Base-by-base conservation (phyloP, 2,329 filamentous ascomycete species). In the Lasiodiplodia sp. region DNA sequence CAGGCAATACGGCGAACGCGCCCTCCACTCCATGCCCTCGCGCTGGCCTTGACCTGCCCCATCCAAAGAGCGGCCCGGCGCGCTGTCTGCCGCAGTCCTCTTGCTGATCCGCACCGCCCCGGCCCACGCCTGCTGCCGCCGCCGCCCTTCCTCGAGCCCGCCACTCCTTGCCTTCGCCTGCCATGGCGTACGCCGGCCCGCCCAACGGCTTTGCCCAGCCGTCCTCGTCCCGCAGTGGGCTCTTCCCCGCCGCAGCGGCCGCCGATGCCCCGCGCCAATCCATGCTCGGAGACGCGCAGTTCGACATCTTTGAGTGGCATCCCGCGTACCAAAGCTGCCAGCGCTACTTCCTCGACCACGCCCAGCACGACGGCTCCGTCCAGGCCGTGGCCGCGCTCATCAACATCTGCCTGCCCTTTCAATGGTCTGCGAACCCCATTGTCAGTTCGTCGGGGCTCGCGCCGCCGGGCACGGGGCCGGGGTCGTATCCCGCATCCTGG, bases 281-380 rank as follows among this genome's bases (percentile, higher is more conserved):
- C 23, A 72, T 80, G 70, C 75, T 79, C 56, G 77, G 79, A 69
- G 81, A 83, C 69, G 79, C 83, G 67, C 82, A 84, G 70, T 89
- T 94, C 80, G 92, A 95, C 79, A 92, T 97, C 72, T 91, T 97
- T 78, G 92, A 94, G 70, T 98, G 96, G 96, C 92, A 97, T 78
- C 92, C 93, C 11, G 91, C 92, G 69, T 97, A 96, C 79, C 91
- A 96, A 80, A 94, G 90, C 72, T 99, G 96, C 81, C 90, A 95
- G 73, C 88, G 89, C 68, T 97, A 95, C 83, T 99, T 98, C 77
- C 84, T 98, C 75, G 93, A 97, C 75, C 90, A 95, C 76, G 93
- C 94, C 7, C 95, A 98, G 78, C 90, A 97, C 79, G 91, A 90
- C 71, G 87, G 86, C 21, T 88, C 91, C 11, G 93, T 97, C 16